Conservation (phyloP, 2,329 filamentous ascomycete species). For the Cladosporium sp. region DNA sequence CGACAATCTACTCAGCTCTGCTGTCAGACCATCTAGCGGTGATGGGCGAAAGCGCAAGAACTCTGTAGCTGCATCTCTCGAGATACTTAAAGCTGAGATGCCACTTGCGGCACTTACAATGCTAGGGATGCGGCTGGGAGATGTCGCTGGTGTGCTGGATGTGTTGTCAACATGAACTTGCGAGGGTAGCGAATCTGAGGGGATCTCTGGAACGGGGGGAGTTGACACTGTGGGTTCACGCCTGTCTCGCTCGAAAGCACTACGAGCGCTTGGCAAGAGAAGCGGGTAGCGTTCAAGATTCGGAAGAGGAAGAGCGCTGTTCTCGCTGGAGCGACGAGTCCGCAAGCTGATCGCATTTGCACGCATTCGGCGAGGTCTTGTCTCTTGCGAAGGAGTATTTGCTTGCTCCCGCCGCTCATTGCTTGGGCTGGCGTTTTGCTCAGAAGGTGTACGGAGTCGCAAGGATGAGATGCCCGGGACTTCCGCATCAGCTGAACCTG, state of each 20-base stretch:
- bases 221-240: neutral
- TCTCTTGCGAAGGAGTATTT: neutral
- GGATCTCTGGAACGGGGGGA: neutral
- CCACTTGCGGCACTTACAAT: constrained; percentile 19
- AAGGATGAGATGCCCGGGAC: constrained; percentile 13
- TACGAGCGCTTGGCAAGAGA: constrained; percentile 16
- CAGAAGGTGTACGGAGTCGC: constrained; percentile 21
- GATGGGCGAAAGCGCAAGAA: constrained; percentile 23
- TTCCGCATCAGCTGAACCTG: neutral
- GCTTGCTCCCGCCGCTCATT: neutral
- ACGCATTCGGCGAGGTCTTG: neutral
- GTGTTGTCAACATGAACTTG: neutral
- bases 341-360: constrained; percentile 2
- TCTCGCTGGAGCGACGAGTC: neutral
- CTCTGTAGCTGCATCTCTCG: constrained; percentile 17
- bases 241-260: neutral
- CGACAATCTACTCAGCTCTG: constrained; percentile 26
- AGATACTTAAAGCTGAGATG: neutral
- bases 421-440: constrained; percentile 18
- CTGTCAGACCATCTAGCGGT: constrained; percentile 30
- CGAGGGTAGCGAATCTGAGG: neutral
- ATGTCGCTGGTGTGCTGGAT: neutral
- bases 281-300: constrained; percentile 24
- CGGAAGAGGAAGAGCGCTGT: neutral
- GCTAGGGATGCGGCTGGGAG: constrained; percentile 6